Base-by-base conservation (phyloP, 352 stramenopile species). In the Pythium chondricola region DNA sequence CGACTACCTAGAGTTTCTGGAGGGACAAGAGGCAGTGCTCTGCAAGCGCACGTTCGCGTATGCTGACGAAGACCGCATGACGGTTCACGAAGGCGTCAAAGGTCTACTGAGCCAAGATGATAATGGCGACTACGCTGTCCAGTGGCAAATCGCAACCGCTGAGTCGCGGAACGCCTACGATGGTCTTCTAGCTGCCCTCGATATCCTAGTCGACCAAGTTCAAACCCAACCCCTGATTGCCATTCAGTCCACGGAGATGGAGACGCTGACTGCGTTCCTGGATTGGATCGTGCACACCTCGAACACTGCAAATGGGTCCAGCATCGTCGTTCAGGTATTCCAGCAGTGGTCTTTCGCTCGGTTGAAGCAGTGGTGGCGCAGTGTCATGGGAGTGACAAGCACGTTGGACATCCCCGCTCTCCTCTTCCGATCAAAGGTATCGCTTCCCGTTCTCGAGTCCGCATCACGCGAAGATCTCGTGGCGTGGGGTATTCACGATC, bases 391-490 rank as follows among this genome's bases (percentile, higher is more conserved):
- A 8, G 36, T 38, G 22, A 41, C 26, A 2, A 51, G n/a, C 21
- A 41, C 8, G 5, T 32, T 44, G 2, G 38, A 39, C 0, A 63
- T 80, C 26, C 57, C 83, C 7, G 47, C 58, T 17, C 38, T 68
- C 30, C 51, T 88, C 0, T 25, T 81, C 18, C 52, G 50, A 13
- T 65, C 77, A 9, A 62, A 77, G 10, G 52, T 86, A 31, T 65
- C 74, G 2, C 51, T 88, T 6, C 42, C 61, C 3, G 58, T 48
- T 31, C 47, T 88, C n/a, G 58, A 76, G 36, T 56, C 53, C 13
- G 74, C 77, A 21, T 85, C 77, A 8, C 68, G 74, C 6, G 77
- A 88, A 57, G 77, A 85, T 26, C 45, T 88, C 0, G 77, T 86
- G n/a, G 75, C 71, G 0, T 88, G 74, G 74, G 74, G 74, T 2